Percentiles rank a stretch among this genome's conserved stretches.
Conservation (phyloP, 1,284 basidiomycete genomes). For the Trametes polyzona region DNA sequence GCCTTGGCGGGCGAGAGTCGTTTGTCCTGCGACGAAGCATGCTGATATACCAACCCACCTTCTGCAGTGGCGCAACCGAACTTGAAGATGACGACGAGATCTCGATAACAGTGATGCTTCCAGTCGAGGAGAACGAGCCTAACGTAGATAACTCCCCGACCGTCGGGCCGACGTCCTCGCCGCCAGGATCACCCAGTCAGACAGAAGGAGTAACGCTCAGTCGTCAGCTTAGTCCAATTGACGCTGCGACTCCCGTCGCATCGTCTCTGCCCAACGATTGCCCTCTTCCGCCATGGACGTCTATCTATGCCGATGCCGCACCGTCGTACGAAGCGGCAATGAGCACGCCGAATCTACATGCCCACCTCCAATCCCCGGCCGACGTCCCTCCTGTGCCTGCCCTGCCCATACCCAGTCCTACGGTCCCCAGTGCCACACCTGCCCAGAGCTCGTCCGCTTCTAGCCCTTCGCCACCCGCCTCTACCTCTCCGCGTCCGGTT, state of each 20-base stretch:
- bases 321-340: conserved; percentile 25
- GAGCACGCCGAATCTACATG: conserved; percentile 19
- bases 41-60: background rate
- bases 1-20: too few species aligned
- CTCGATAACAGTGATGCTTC: conserved; percentile 22
- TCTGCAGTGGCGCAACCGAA: conserved; percentile 19
- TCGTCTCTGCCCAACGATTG: conserved; percentile 7
- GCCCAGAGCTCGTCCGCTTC: background rate
- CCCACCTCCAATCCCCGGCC: background rate
- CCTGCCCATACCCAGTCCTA: background rate
- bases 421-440: background rate
- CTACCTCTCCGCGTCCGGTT: background rate
- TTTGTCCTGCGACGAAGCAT: too few species aligned
- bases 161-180: background rate
- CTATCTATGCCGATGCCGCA: conserved; percentile 11
- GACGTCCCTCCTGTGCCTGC: conserved; percentile 15
- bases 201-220: background rate
- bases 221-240: conserved; percentile 9
- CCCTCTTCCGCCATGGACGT: background rate
- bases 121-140: conserved; percentile 20
- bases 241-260: background rate
- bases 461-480: background rate
- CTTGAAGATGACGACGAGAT: conserved; percentile 23
- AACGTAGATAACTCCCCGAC: background rate
- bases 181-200: background rate